These are phyloP conservation scores for Boletales sp. DNA, from an alignment of 768 basidiomycete genomes.

Conservation along the genomic window DNA sequence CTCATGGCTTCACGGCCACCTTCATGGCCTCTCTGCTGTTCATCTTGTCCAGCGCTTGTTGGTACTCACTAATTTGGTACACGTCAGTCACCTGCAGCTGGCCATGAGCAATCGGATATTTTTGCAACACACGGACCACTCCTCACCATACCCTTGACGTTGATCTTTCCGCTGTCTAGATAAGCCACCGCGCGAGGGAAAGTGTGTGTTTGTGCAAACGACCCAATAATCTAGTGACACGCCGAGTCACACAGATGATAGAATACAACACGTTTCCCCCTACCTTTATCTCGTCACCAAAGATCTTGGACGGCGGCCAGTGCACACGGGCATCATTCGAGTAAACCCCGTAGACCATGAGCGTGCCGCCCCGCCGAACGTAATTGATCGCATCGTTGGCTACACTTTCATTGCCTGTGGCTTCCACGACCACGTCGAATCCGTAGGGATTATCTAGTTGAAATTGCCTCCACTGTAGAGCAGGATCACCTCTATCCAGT, in stretches of 20 bases:
- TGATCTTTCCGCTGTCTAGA: slow-evolving; percentile 78
- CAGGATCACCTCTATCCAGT: slow-evolving; percentile 67
- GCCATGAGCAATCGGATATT: neutral
- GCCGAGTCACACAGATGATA: neutral
- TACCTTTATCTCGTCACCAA: slow-evolving; percentile 63
- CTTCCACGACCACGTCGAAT: slow-evolving; percentile 77
- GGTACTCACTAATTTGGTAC: slow-evolving; percentile 62
- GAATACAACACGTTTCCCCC: neutral
- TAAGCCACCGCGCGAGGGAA: slow-evolving; percentile 87
- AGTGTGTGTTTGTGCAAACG: slow-evolving; percentile 80
- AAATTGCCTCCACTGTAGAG: slow-evolving; percentile 69
- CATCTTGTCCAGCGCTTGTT: slow-evolving; percentile 69
- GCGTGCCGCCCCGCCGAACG: slow-evolving; percentile 72
- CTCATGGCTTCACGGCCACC: slow-evolving; percentile 51
- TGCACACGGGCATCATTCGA: slow-evolving; percentile 73
- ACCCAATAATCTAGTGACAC: slow-evolving; percentile 66
- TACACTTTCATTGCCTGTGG: slow-evolving; percentile 74
- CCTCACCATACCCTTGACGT: slow-evolving; percentile 66
- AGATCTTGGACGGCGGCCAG: slow-evolving; percentile 80
- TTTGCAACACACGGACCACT: no score
- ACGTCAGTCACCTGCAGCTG: slow-evolving; percentile 40
- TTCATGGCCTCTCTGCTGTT: slow-evolving; percentile 54
- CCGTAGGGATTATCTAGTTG: slow-evolving; percentile 77
- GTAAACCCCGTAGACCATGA: slow-evolving; percentile 87
- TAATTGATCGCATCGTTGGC: slow-evolving; percentile 84